Conservation (phyloP, 495 filamentous ascomycete species). For the Podospora conica region DNA sequence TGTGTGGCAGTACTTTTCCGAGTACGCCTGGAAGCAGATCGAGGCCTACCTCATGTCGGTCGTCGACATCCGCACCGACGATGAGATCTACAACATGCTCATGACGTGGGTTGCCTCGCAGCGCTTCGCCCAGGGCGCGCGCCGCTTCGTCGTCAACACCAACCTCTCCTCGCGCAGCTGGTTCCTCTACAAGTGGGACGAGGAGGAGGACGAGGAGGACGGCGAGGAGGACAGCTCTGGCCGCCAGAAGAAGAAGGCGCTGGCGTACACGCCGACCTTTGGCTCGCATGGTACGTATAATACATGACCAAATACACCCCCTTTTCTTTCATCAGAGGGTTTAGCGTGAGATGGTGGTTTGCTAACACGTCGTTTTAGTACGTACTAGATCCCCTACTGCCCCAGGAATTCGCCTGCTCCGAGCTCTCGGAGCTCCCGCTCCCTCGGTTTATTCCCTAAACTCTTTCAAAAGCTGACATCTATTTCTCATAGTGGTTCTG, state of each 20-base stretch:
- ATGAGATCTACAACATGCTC: constrained; percentile 62
- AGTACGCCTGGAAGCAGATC: constrained; percentile 39
- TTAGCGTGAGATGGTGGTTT: too few relatives aligned
- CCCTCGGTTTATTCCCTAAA: too few relatives aligned
- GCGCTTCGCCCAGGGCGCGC: constrained; percentile 48
- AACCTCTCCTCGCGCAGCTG: constrained; percentile 46
- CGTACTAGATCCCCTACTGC: too few relatives aligned
- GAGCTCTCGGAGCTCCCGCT: too few relatives aligned
- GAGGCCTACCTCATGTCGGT: constrained; percentile 48
- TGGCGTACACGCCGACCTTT: constrained; percentile 59
- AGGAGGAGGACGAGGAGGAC: constrained; percentile 42
- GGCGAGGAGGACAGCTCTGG: constrained; percentile 16
- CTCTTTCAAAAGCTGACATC: too few relatives aligned
- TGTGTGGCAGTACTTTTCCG: constrained; percentile 44
- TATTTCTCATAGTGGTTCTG: too few relatives aligned
- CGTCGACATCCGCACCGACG: constrained; percentile 59
- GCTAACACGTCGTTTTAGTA: too few relatives aligned
- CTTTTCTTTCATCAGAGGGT: too few relatives aligned
- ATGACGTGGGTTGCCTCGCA: constrained; percentile 66
- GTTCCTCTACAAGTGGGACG: constrained; percentile 39
- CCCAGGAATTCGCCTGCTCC: too few relatives aligned
- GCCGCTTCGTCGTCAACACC: constrained; percentile 57
- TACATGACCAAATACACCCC: too few relatives aligned
- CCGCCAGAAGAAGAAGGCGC: constrained; percentile 49
- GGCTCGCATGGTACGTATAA: too few relatives aligned